Percentiles rank a stretch among this genome's conserved stretches.
phyloP scores from a whole-genome alignment of 2,329 filamentous ascomycete species.

The Ceratocystis albifundus region DNA sequence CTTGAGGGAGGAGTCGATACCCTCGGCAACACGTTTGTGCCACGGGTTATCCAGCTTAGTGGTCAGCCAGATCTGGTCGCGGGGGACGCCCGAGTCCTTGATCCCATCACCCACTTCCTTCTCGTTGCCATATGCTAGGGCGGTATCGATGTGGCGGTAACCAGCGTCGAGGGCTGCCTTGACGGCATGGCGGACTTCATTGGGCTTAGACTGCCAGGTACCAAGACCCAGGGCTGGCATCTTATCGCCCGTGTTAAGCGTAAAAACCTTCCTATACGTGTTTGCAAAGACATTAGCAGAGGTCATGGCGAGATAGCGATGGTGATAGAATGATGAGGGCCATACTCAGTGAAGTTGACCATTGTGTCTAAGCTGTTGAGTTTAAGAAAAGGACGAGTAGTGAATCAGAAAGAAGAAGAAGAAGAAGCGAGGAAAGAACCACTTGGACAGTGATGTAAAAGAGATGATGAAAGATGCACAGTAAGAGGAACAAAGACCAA shows the following conservation, averaged over 20 bases:
- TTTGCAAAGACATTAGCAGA: background rate
- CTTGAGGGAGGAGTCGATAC: constrained; percentile 47
- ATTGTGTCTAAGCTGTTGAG: constrained; percentile 3
- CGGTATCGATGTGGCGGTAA: constrained; percentile 68
- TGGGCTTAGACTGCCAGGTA: constrained; percentile 63
- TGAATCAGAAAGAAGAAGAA: background rate
- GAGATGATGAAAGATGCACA: background rate
- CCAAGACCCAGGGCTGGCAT: constrained; percentile 68
- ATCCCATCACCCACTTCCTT: constrained; percentile 55
- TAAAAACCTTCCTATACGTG: constrained; percentile 38
- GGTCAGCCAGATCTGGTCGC: constrained; percentile 58
- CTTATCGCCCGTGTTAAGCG: constrained; percentile 63
- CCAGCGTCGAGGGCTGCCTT: constrained; percentile 55
- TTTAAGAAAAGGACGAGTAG: background rate
- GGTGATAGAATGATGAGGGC: no score
- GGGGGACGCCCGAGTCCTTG: constrained; percentile 50
- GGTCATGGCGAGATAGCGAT: background rate
- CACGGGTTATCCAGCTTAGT: constrained; percentile 75
- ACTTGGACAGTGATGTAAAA: background rate
- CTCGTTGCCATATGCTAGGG: constrained; percentile 69
- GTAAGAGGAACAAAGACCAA: background rate
- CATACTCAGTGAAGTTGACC: constrained; percentile 18
- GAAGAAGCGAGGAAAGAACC: background rate
- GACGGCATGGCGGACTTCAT: constrained; percentile 60
- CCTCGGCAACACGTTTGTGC: constrained; percentile 57